phyloP scores from a whole-genome alignment of 345 rosid species.

The Corymbia maculata region DNA sequence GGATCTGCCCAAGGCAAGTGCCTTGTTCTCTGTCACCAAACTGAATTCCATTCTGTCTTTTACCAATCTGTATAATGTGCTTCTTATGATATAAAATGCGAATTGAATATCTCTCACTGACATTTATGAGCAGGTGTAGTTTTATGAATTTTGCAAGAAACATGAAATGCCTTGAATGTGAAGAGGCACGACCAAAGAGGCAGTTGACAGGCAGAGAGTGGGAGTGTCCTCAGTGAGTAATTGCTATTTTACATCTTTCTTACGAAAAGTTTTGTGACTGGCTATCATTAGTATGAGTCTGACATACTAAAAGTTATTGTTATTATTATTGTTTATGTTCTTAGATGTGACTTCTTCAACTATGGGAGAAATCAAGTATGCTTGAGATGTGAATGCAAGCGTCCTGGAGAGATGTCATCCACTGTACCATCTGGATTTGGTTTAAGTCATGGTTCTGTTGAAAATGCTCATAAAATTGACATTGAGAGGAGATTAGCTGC shows the following conservation, averaged over 20 bases:
- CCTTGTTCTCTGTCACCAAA: neutral
- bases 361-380: constrained; percentile 68
- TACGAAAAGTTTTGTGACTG: neutral
- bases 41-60: neutral
- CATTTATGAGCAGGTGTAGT: constrained; percentile 57
- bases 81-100: neutral
- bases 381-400: constrained; percentile 94
- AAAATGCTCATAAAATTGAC: constrained; percentile 22
- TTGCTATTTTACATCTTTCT: neutral
- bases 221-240: constrained; percentile 97
- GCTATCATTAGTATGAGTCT: neutral
- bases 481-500: constrained; percentile 46
- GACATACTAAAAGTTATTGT: neutral
- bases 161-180: constrained; percentile 79
- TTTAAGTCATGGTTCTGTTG: constrained; percentile 15
- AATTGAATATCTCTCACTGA: neutral
- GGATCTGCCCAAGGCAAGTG: constrained; percentile 75
- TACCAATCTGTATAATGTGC: neutral
- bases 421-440: constrained; percentile 14
- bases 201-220: constrained; percentile 90
- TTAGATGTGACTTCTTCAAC: constrained; percentile 81
- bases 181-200: constrained; percentile 74
- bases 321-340: neutral
- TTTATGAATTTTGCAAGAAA: constrained; percentile 94
- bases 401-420: constrained; percentile 35